Percentiles rank a stretch among this genome's conserved stretches.
phyloP scores from a whole-genome alignment of 495 filamentous ascomycete genomes.

The Lasiosphaeria miniovina region DNA sequence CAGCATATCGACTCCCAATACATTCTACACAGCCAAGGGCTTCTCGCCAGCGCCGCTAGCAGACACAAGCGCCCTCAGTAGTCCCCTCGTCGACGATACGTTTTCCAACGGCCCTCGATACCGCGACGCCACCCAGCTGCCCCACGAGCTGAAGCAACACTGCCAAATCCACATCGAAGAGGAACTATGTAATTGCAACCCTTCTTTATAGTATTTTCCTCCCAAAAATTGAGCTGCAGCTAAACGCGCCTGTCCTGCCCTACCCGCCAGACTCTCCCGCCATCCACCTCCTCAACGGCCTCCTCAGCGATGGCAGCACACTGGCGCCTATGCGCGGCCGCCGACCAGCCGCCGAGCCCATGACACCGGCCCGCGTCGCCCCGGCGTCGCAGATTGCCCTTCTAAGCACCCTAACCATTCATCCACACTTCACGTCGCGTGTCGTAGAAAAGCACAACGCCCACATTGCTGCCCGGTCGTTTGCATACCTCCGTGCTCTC shows the following conservation, averaged over 20 bases:
- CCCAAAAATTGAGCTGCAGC: neutral
- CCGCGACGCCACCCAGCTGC: constrained; percentile 52
- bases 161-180: constrained; percentile 75
- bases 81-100: constrained; percentile 20
- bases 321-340: neutral
- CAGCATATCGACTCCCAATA: constrained; percentile 20
- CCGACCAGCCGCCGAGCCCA: neutral
- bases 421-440: constrained; percentile 62
- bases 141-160: constrained; percentile 61
- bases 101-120: constrained; percentile 31
- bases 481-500: constrained; percentile 40
- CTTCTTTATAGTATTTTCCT: neutral
- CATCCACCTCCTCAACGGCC: constrained; percentile 62
- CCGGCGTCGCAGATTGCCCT: constrained; percentile 63
- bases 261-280: constrained; percentile 58
- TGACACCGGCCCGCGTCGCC: constrained; percentile 43
- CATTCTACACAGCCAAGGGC: constrained; percentile 23
- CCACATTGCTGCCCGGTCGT: constrained; percentile 36
- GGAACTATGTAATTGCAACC: constrained; percentile 56
- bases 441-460: constrained; percentile 31
- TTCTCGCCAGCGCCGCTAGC: constrained; percentile 12
- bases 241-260: constrained; percentile 4
- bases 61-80: constrained; percentile 21
- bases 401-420: constrained; percentile 64
- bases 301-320: constrained; percentile 56